Base-by-base conservation (phyloP, 495 filamentous ascomycete genomes). In the Neurospora pannonica region DNA sequence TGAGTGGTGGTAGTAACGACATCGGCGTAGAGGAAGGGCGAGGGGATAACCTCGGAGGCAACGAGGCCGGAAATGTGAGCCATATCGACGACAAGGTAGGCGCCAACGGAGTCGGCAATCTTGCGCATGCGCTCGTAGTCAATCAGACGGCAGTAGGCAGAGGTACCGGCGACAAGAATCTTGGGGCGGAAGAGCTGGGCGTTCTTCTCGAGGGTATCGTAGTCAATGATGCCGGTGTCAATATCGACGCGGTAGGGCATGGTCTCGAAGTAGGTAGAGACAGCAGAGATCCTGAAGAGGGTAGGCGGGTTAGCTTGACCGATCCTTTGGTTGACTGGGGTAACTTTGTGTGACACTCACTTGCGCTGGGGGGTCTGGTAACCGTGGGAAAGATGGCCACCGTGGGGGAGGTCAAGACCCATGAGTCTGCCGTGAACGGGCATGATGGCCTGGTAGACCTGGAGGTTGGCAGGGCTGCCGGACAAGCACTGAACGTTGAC, bases 391-490 rank as follows among this genome's bases (percentile, higher is more conserved):
- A 99, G 87, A 88, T 99, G 96, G 74, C 96, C 96, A 86, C 96
- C 96, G 83, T 99, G 96, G 76, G 96, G 96, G 72, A 99, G 88
- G 81, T 99, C 96, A 77, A 99, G 86, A 78, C 97, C 96, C 97
- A 99, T 98, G 77, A 99, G 85, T 77, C 96, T 89, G 77, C 98
- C 96, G 81, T 98, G 96, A 39, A 94, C 94, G 81, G 91, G 91
- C 95, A 99, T 98, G 81, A 99, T 91, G 75, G 96, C 96, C 88
- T 98, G 97, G 87, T 99, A 98, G 77, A 97, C 94, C 88, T 99
- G 95, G 75, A 99, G 85, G 85, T 99, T 99, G 84, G 96, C 96
- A 74, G 96, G 96, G 83, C 90, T 93, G 75, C 94, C 94, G 83
- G 90, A 93, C 82, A 99, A 84, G 81, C 92, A 94, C 86, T 99